phyloP scores from a whole-genome alignment of 208 protist genomes.

The Naegleria fowleri region DNA sequence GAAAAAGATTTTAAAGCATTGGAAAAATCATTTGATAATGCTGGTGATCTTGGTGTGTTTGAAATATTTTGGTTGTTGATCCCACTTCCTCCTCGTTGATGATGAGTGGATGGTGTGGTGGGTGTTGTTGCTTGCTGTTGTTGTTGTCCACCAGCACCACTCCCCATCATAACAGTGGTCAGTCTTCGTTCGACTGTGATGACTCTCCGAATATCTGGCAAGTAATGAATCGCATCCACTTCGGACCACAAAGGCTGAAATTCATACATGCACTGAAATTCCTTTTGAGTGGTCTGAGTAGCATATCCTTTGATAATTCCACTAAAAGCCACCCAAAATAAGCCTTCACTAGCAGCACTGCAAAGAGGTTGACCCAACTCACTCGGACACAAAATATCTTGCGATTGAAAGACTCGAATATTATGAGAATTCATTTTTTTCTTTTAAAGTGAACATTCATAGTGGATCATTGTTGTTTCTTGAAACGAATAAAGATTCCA shows the following conservation, averaged over 20 bases:
- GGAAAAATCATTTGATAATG: background rate
- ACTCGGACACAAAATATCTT: background rate
- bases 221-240: background rate
- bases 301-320: constrained; percentile 3
- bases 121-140: no score
- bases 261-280: background rate
- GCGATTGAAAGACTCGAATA: constrained; percentile 17
- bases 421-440: background rate
- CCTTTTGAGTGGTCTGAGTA: background rate
- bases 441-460: no score
- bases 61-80: no score
- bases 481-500: no score
- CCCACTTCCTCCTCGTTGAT: background rate
- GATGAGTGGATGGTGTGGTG: background rate
- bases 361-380: background rate
- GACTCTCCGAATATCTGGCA: background rate
- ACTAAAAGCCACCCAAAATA: constrained; percentile 4
- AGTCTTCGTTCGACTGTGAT: background rate
- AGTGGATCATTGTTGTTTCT: no score
- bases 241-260: background rate
- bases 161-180: no score
- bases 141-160: no score
- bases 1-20: background rate
- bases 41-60: background rate
- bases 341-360: background rate